Base-by-base conservation (phyloP, 495 filamentous ascomycete genomes). In the Neurospora discreta region DNA sequence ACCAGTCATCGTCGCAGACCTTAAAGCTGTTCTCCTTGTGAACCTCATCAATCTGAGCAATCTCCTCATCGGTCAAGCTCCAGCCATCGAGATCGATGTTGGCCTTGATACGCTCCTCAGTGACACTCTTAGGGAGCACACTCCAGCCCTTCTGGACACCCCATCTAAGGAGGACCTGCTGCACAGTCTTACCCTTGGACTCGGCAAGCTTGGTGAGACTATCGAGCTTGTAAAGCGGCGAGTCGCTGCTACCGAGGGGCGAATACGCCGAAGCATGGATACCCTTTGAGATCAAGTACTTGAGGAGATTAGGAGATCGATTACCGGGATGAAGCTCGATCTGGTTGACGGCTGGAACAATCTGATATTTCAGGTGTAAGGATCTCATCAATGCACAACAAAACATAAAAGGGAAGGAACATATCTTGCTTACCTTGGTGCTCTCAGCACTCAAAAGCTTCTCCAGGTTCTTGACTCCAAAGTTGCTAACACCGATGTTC, bases 241-340 rank as follows among this genome's bases (percentile, higher is more conserved):
- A 87, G 77, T 85, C 75, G 67, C 78, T 82, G 77, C 83, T 84
- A 67, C 90, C 91, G 5, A 92, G 82, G 76, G 89, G 90, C 1
- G 87, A 90, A 82, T 92, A 92, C 18, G 85, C 90, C 0, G 89
- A 90, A 69, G 80, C 84, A 82, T 91, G 89, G 76, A 93, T 92
- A 70, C 88, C 88, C 82, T 91, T 91, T 58, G 83, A 82, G 82
- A 85, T 84, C 87, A 87, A 81, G 91, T 36, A 94, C 44, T 89
- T 89, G 39, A 94, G 84, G 41, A 95, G 86, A 83, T 94, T 93
- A 30, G 92, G 92, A 1, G 89, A 91, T 9, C 90, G 91, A 82
- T 90, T 90, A 81, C 90, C 89, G 43, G 93, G 93, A 82, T 96
- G 93, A n/a, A 94, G 83, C 81, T 97, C 94, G 78, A 97, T 90